phyloP scores from a whole-genome alignment of 2,329 filamentous ascomycete species.

The Ophiostoma novo-ulmi region DNA sequence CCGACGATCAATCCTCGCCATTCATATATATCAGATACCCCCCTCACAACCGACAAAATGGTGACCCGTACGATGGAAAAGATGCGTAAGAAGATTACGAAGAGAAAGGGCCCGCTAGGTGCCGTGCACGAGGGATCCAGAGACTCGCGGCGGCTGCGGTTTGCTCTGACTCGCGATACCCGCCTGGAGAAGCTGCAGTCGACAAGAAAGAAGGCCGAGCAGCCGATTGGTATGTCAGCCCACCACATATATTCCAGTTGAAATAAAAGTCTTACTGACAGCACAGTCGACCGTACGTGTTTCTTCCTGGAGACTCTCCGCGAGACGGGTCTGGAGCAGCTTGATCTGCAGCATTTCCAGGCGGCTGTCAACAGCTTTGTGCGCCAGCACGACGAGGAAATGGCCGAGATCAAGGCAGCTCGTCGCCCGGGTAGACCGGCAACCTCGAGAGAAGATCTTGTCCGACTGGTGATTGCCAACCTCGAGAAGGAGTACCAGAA shows the following conservation, averaged over 20 bases:
- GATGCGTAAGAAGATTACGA: slow-evolving; percentile 80
- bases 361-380: slow-evolving; percentile 60
- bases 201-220: slow-evolving; percentile 68
- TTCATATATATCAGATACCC: slow-evolving; percentile 6
- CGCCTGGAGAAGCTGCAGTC: slow-evolving; percentile 68
- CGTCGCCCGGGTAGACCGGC: slow-evolving; percentile 75
- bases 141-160: slow-evolving; percentile 74
- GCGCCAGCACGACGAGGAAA: slow-evolving; percentile 66
- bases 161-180: slow-evolving; percentile 74
- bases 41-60: slow-evolving; percentile 47
- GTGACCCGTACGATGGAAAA: slow-evolving; percentile 64
- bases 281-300: slow-evolving; percentile 24
- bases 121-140: slow-evolving; percentile 83
- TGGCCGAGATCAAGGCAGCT: slow-evolving; percentile 58
- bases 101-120: slow-evolving; percentile 69
- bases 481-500: slow-evolving; percentile 76
- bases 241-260: not conserved
- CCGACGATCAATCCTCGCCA: not conserved
- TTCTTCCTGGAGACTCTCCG: slow-evolving; percentile 53
- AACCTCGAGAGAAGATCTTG: slow-evolving; percentile 67
- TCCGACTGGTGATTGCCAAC: slow-evolving; percentile 63
- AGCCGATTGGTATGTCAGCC: slow-evolving; percentile 41
- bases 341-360: slow-evolving; percentile 55
- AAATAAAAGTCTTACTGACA: not conserved
- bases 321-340: slow-evolving; percentile 46